These are phyloP conservation scores for Truncatella angustata DNA, from an alignment of 2,329 filamentous ascomycete species.

Conservation along the genomic window DNA sequence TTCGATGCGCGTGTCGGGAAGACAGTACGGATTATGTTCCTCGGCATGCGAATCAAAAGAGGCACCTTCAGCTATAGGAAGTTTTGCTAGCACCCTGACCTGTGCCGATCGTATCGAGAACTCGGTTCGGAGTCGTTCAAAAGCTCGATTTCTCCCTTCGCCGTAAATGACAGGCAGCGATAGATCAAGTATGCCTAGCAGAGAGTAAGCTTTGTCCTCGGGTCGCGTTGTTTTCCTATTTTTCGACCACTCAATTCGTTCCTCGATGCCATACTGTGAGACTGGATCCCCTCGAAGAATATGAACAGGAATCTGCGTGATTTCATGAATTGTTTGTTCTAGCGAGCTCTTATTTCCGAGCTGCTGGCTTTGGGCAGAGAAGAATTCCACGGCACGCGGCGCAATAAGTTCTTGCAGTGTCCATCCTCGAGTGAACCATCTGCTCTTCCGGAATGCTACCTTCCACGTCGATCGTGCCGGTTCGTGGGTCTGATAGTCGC, in stretches of 20 bases:
- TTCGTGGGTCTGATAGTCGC: background rate
- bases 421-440: slow-evolving; percentile 3
- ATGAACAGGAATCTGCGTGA: slow-evolving; percentile 19
- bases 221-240: slow-evolving; percentile 19
- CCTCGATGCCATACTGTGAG: slow-evolving; percentile 16
- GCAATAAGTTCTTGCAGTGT: slow-evolving; percentile 15
- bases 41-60: slow-evolving; percentile 22
- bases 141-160: slow-evolving; percentile 12
- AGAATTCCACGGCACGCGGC: slow-evolving; percentile 26
- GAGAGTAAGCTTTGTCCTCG: slow-evolving; percentile 22
- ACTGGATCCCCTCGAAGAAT: slow-evolving; percentile 17
- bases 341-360: slow-evolving; percentile 25
- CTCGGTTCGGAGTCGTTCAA: background rate
- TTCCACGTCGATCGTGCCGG: background rate
- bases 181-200: slow-evolving; percentile 21
- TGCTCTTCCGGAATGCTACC: background rate
- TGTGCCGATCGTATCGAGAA: background rate
- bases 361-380: slow-evolving; percentile 13
- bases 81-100: background rate
- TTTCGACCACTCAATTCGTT: slow-evolving; percentile 23
- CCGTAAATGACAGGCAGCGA: slow-evolving; percentile 20
- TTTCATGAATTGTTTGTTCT: slow-evolving; percentile 17
- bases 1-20: slow-evolving; percentile 27
- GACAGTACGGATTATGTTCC: slow-evolving; percentile 30
- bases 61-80: background rate